Evolutionary conservation across 2,329 filamentous ascomycete genomes (phyloP).

Genomic region (Talaromyces sp.): DNA sequence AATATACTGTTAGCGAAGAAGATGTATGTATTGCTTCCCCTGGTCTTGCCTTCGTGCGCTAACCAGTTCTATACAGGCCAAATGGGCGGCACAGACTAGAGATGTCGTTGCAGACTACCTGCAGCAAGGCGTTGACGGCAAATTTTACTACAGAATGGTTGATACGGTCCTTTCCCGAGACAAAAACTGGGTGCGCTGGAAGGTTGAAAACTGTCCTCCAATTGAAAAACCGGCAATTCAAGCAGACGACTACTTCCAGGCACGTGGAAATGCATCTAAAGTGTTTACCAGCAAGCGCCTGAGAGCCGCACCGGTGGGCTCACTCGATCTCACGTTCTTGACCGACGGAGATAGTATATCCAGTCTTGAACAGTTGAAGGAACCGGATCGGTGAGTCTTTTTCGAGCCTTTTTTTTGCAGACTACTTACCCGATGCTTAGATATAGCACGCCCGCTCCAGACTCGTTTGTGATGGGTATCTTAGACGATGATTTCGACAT

Average conservation of each 20-base stretch:
- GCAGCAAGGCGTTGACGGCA: constrained; percentile 74
- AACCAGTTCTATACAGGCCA: constrained; percentile 53
- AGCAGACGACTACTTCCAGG: constrained; percentile 64
- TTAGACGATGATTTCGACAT: constrained; percentile 80
- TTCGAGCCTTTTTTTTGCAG: not conserved
- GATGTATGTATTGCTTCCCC: constrained; percentile 56
- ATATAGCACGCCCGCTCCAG: constrained; percentile 66
- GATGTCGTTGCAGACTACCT: constrained; percentile 77
- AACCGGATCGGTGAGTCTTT: constrained; percentile 49
- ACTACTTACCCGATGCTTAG: constrained; percentile 39
- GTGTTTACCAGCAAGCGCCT: constrained; percentile 69
- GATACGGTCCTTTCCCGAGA: constrained; percentile 93
- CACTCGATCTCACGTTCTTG: constrained; percentile 75
- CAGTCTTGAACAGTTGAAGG: constrained; percentile 68
- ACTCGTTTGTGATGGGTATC: constrained; percentile 69
- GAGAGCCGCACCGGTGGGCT: constrained; percentile 65
- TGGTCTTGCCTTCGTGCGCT: constrained; percentile 18
- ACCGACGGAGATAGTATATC: constrained; percentile 60
- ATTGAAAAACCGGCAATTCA: constrained; percentile 75
- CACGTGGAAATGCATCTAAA: constrained; percentile 63
- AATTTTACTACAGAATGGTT: constrained; percentile 94
- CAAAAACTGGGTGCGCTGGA: constrained; percentile 99
- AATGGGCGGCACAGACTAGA: constrained; percentile 81
- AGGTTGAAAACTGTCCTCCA: constrained; percentile 84
- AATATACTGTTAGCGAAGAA: constrained; percentile 73